Evolutionary conservation across 1,284 basidiomycete species (phyloP).

Genomic region (Trametes pubescens): DNA sequence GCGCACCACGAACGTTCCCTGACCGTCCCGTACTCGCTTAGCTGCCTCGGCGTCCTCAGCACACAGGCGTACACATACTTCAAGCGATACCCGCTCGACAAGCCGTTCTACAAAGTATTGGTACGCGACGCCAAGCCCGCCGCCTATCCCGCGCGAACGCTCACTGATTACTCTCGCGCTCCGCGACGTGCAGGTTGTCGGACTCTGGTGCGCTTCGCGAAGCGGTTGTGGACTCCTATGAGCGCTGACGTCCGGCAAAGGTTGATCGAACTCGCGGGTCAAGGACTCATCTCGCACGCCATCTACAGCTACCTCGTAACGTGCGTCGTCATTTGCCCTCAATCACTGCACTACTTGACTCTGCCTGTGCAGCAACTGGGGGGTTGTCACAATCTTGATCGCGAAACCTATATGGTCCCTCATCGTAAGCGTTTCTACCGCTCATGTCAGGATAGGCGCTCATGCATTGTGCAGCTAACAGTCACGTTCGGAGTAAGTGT

Average conservation of each 20-base stretch:
- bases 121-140: constrained; percentile 48
- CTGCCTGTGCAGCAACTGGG: constrained; percentile 53
- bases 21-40: constrained; percentile 29
- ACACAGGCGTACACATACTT: constrained; percentile 64
- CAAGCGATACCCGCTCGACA: constrained; percentile 61
- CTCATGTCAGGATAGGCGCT: neutral
- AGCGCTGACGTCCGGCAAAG: constrained; percentile 42
- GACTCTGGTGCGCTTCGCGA: constrained; percentile 50
- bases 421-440: constrained; percentile 50
- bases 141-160: neutral
- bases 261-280: constrained; percentile 58
- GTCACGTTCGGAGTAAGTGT: constrained; percentile 63
- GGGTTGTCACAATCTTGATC: constrained; percentile 50
- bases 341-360: neutral
- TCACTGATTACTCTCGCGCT: constrained; percentile 1
- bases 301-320: constrained; percentile 60
- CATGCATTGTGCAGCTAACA: constrained; percentile 54
- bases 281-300: constrained; percentile 60
- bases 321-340: constrained; percentile 21
- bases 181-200: constrained; percentile 47
- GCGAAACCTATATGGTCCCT: constrained; percentile 61
- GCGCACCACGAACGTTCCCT: neutral
- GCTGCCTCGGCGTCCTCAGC: constrained; percentile 58
- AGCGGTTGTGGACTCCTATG: neutral
- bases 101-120: constrained; percentile 58